These are phyloP conservation scores for Trichosporon sp. DNA, from an alignment of 1,284 basidiomycete species.

Conservation along the genomic window DNA sequence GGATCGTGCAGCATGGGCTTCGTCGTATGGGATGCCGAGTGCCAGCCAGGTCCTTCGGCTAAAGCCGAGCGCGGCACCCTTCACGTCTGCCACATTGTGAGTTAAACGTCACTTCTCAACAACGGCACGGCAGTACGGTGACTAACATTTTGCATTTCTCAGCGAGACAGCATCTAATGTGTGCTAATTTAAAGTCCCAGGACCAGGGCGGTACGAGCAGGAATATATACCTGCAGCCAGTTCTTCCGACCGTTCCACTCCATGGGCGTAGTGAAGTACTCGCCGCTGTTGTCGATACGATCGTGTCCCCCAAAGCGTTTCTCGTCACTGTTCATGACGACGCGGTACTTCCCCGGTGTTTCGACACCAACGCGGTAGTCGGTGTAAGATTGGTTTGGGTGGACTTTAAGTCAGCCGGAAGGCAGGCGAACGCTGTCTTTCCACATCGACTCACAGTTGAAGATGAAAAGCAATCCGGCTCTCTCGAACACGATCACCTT, in stretches of 20 bases:
- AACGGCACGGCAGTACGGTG: too few relatives aligned
- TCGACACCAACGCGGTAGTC: constrained; percentile 93
- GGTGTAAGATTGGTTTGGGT: constrained; percentile 76
- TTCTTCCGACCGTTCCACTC: constrained; percentile 90
- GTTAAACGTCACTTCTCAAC: too few relatives aligned
- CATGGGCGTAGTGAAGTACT: constrained; percentile 75
- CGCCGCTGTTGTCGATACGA: constrained; percentile 62
- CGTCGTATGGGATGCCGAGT: too few relatives aligned
- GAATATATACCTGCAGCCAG: constrained; percentile 79
- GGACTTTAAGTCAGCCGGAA: constrained; percentile 51
- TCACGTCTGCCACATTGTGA: too few relatives aligned
- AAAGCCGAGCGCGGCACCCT: too few relatives aligned
- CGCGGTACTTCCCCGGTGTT: constrained; percentile 73
- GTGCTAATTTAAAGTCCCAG: constrained; percentile 48
- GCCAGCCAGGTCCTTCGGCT: too few relatives aligned
- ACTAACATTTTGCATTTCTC: neutral
- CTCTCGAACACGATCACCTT: constrained; percentile 92
- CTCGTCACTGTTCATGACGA: constrained; percentile 79
- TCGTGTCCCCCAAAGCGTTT: constrained; percentile 82
- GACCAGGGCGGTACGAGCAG: constrained; percentile 67
- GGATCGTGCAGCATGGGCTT: too few relatives aligned
- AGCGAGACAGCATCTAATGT: neutral
- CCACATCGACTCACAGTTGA: constrained; percentile 60
- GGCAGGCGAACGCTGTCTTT: neutral
- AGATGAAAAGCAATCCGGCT: constrained; percentile 84